Percentiles rank a stretch among this genome's conserved stretches.
Evolutionary conservation across 2,329 filamentous ascomycete genomes (phyloP).

Genomic region (Fusarium sterilihyphosum): DNA sequence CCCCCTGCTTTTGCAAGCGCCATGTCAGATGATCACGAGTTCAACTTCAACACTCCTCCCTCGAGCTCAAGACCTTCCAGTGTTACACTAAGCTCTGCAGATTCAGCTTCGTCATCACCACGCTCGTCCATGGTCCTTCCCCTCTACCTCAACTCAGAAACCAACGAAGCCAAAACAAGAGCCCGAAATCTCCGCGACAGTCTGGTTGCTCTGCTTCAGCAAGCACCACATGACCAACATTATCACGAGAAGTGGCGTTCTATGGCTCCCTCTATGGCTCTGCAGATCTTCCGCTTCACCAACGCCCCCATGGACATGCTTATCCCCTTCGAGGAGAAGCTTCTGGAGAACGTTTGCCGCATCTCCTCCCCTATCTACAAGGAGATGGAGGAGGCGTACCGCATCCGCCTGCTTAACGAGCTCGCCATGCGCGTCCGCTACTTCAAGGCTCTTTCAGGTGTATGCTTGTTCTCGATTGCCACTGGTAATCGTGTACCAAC

Average conservation of each 20-base stretch:
- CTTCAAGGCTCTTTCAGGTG: slow-evolving; percentile 62
- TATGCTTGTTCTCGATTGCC: slow-evolving; percentile 64
- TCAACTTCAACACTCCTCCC: slow-evolving; percentile 59
- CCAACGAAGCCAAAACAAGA: slow-evolving; percentile 54
- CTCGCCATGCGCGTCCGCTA: slow-evolving; percentile 61
- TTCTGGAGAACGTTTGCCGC: slow-evolving; percentile 57
- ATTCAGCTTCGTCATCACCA: slow-evolving; percentile 62
- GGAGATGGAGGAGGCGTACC: slow-evolving; percentile 61
- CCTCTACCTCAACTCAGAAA: slow-evolving; percentile 50
- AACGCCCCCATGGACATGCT: slow-evolving; percentile 61
- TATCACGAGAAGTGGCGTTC: slow-evolving; percentile 61
- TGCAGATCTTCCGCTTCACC: slow-evolving; percentile 68
- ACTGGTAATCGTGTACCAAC: slow-evolving; percentile 60
- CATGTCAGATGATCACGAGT: slow-evolving; percentile 49
- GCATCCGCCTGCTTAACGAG: slow-evolving; percentile 59
- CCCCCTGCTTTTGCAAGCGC: slow-evolving; percentile 38
- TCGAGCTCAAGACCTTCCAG: slow-evolving; percentile 60
- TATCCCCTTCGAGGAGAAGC: slow-evolving; percentile 59
- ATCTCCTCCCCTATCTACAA: slow-evolving; percentile 56
- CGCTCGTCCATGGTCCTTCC: slow-evolving; percentile 57
- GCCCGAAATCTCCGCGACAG: slow-evolving; percentile 62
- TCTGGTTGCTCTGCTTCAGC: slow-evolving; percentile 65
- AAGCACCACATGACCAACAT: slow-evolving; percentile 54
- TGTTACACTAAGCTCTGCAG: slow-evolving; percentile 59
- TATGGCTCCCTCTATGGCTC: slow-evolving; percentile 63